Conservation (phyloP, 73 alveolate species). For the Stentor roeselii region DNA sequence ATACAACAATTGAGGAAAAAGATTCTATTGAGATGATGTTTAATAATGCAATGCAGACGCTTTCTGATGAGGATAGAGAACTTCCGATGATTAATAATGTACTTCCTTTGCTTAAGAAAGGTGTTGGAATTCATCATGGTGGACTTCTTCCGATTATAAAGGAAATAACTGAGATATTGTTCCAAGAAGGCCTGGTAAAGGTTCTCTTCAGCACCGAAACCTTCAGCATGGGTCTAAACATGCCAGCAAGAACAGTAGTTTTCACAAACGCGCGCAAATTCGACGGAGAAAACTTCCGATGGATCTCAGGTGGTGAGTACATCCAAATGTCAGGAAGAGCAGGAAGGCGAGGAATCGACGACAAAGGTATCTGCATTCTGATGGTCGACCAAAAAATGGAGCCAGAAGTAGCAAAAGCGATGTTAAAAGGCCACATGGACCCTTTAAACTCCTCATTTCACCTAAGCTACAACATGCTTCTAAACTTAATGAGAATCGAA, state of each 20-base stretch:
- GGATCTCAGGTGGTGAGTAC: constrained; percentile 98
- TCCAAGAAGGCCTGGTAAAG: constrained; percentile 95
- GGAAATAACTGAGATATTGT: constrained; percentile 96
- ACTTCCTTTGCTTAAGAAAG: constrained; percentile 89
- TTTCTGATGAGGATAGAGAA: constrained; percentile 97
- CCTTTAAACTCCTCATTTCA: constrained; percentile 96
- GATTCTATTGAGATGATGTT: constrained; percentile 87
- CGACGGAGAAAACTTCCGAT: constrained; percentile 98
- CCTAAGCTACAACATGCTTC: constrained; percentile 95
- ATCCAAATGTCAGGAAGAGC: constrained; percentile 99
- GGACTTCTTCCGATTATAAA: constrained; percentile 98
- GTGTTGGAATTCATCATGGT: constrained; percentile 99
- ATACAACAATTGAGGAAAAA: constrained; percentile 90
- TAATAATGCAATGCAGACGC: constrained; percentile 93
- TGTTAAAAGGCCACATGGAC: constrained; percentile 96
- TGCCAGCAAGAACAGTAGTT: constrained; percentile 99
- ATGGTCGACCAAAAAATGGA: constrained; percentile 97
- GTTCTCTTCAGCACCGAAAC: constrained; percentile 99
- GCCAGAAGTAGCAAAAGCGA: constrained; percentile 96
- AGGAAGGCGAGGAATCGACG: constrained; percentile 99
- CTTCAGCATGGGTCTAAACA: constrained; percentile 99
- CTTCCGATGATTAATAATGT: constrained; percentile 86
- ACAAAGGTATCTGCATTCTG: constrained; percentile 95
- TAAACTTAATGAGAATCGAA: constrained; percentile 94
- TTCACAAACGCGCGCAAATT: constrained; percentile 93